These are phyloP conservation scores for Nicotiana knightiana DNA, from an alignment of 257 asterid species.

Conservation along the genomic window DNA sequence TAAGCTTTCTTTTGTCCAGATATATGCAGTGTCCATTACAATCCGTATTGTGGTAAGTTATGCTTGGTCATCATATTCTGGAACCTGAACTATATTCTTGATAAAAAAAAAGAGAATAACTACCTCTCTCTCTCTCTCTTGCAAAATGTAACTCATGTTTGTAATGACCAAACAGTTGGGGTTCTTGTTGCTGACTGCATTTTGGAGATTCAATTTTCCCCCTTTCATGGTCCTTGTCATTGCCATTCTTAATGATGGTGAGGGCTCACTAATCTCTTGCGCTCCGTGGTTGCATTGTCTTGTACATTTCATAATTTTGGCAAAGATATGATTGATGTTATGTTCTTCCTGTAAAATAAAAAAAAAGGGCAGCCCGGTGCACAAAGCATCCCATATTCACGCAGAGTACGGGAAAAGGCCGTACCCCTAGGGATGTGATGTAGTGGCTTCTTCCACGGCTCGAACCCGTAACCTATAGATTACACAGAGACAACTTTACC, in stretches of 20 bases:
- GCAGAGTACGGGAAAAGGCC: no score
- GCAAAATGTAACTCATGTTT: neutral
- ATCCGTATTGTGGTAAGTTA: slow-evolving; percentile 66
- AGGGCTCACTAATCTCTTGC: neutral
- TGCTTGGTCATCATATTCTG: neutral
- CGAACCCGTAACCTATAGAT: no score
- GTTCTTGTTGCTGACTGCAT: slow-evolving; percentile 49
- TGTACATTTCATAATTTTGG: neutral
- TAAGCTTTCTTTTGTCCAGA: slow-evolving; percentile 29
- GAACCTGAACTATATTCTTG: neutral
- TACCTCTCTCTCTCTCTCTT: neutral
- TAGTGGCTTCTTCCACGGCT: no score
- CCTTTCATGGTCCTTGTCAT: slow-evolving; percentile 75
- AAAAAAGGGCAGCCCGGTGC: no score
- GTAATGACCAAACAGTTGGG: slow-evolving; percentile 41
- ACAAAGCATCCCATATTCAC: no score
- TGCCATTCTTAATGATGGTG: slow-evolving; percentile 67
- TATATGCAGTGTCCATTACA: slow-evolving; percentile 68
- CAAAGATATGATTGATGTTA: no score
- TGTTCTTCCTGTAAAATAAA: no score
- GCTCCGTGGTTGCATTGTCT: neutral
- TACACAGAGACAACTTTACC: no score
- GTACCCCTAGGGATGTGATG: no score
- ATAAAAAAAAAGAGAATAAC: neutral
- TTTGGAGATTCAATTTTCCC: slow-evolving; percentile 62